A percentile compares a stretch with the other conserved stretches of the same genome.
phyloP scores from a whole-genome alignment of 2,329 filamentous ascomycete species.

The Diaporthe aspalathi region DNA sequence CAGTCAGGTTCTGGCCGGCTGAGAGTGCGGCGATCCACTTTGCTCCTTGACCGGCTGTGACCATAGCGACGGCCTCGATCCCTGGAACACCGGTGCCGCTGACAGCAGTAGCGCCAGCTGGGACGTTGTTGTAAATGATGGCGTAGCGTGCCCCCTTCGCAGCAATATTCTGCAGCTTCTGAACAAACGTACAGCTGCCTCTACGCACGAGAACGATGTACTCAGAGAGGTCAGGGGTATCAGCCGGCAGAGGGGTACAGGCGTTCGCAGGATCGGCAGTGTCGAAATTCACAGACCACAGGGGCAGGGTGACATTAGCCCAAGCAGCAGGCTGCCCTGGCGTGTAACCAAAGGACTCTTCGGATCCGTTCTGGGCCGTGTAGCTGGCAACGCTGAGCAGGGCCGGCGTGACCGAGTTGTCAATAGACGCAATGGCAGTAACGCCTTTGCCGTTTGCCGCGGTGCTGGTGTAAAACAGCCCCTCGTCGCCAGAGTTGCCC shows the following conservation, averaged over 20 bases:
- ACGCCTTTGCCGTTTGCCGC: conserved; percentile 61
- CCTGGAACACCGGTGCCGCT: conserved; percentile 48
- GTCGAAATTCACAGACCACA: conserved; percentile 64
- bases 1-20: conserved; percentile 55
- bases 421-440: conserved; percentile 61
- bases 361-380: conserved; percentile 50
- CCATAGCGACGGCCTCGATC: conserved; percentile 55
- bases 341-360: conserved; percentile 56
- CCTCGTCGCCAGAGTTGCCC: conserved; percentile 60
- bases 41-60: conserved; percentile 54
- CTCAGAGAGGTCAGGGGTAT: conserved; percentile 67
- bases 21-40: conserved; percentile 57
- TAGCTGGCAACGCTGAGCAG: conserved; percentile 58
- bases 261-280: conserved; percentile 59
- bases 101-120: conserved; percentile 48
- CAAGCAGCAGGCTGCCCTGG: conserved; percentile 56
- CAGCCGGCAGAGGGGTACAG: conserved; percentile 63
- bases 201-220: conserved; percentile 70
- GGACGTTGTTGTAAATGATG: conserved; percentile 69
- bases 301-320: conserved; percentile 58
- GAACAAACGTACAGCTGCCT: conserved; percentile 66
- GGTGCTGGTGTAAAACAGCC: conserved; percentile 62
- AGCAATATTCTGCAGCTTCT: conserved; percentile 65
- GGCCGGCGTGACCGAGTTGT: conserved; percentile 57
- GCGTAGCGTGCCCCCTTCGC: conserved; percentile 69